Percentiles rank a stretch among this genome's conserved stretches.
Evolutionary conservation across 2,329 filamentous ascomycete genomes (phyloP).

Genomic region (Alternaria viburni): DNA sequence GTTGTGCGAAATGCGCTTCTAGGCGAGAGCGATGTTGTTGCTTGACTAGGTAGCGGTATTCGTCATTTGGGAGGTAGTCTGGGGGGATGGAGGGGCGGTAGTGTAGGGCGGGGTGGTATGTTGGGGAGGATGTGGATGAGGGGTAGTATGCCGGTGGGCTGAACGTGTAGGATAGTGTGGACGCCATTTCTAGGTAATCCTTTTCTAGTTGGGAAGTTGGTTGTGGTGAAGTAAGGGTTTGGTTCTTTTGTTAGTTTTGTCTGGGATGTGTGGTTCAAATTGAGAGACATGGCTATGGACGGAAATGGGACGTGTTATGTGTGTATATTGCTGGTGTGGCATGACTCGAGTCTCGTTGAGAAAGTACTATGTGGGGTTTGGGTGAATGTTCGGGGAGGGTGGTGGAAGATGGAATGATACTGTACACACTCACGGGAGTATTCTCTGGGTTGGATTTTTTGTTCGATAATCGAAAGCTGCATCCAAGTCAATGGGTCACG

Average conservation of each 20-base stretch:
- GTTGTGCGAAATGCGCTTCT: constrained; percentile 6
- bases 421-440: not conserved
- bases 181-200: not conserved
- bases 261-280: not conserved
- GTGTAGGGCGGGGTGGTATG: not conserved
- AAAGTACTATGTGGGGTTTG: not conserved
- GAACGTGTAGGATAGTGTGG: not conserved
- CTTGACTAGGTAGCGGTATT: constrained; percentile 5
- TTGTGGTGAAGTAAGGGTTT: not conserved
- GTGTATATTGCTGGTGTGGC: not conserved
- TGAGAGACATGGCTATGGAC: not conserved
- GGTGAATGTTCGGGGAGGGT: not conserved
- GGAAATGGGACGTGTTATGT: not conserved
- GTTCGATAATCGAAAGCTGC: not conserved
- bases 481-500: not conserved
- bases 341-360: not conserved
- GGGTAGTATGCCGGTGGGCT: not conserved
- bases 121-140: not conserved
- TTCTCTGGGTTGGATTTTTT: not conserved
- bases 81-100: not conserved
- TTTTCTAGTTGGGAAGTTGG: not conserved
- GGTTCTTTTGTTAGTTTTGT: not conserved
- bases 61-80: constrained; percentile 13
- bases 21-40: constrained; percentile 6
- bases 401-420: not conserved